Evolutionary conservation across 2,329 filamentous ascomycete species (phyloP).

Genomic region (Botrytis galanthina): DNA sequence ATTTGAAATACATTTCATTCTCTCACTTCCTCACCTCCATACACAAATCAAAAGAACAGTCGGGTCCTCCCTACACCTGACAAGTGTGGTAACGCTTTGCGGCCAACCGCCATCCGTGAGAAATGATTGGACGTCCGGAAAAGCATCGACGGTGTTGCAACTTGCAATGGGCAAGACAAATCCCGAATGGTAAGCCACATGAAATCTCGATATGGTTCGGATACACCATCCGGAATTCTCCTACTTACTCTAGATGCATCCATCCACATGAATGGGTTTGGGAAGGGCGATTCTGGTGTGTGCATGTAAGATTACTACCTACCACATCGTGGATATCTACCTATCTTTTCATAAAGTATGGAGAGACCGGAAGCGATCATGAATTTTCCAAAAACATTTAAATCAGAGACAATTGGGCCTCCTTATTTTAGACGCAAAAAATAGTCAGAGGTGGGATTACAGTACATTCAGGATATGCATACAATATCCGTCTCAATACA

Average conservation of each 20-base stretch:
- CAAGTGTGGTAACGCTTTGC: neutral
- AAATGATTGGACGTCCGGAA: neutral
- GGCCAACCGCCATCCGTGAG: neutral
- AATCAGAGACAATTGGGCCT: constrained; percentile 3
- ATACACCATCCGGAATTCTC: constrained; percentile 4
- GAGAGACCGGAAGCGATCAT: neutral
- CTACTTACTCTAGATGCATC: constrained; percentile 6
- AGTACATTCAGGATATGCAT: neutral
- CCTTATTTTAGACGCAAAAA: neutral
- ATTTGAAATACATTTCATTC: neutral
- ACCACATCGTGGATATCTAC: neutral
- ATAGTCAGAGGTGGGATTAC: neutral
- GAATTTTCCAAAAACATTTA: neutral
- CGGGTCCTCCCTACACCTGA: neutral
- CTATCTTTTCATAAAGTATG: neutral
- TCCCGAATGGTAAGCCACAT: constrained; percentile 8
- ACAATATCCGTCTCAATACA: neutral
- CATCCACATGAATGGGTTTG: neutral
- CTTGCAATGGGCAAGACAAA: neutral
- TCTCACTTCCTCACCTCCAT: neutral
- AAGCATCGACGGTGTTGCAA: neutral
- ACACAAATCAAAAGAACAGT: neutral
- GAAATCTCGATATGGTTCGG: neutral
- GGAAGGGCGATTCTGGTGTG: neutral
- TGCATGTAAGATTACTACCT: neutral